These are phyloP conservation scores for Petunia secreta DNA, from an alignment of 257 asterid species.

Conservation along the genomic window DNA sequence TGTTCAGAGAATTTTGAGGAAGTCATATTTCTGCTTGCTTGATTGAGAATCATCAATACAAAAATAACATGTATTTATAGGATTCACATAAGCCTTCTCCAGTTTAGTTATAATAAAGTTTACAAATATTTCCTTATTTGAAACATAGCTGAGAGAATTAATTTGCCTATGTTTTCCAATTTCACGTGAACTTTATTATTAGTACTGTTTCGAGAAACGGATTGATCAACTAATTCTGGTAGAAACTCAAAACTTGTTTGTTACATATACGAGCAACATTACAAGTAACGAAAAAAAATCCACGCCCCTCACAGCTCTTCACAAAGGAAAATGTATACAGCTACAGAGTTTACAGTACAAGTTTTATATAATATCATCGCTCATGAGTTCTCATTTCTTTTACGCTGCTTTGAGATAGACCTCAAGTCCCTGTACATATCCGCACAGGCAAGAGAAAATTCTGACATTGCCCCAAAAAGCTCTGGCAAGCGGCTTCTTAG, in stretches of 20 bases:
- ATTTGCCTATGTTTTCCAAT: neutral
- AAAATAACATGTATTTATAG: too few relatives aligned
- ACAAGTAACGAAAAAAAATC: constrained; percentile 10
- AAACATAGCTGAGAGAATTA: neutral
- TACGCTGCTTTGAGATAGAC: constrained; percentile 47
- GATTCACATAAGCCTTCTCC: neutral
- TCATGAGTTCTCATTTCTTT: constrained; percentile 41
- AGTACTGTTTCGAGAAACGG: too few relatives aligned
- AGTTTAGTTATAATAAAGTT: neutral
- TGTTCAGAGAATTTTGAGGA: constrained; percentile 36
- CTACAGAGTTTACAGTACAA: neutral
- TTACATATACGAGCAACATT: neutral
- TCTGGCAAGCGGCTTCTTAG: constrained; percentile 80
- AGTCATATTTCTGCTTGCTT: constrained; percentile 37
- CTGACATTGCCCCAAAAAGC: constrained; percentile 64
- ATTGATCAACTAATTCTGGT: neutral
- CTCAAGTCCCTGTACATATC: constrained; percentile 74
- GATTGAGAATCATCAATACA: too few relatives aligned
- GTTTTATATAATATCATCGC: constrained; percentile 2
- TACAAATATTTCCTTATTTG: too few relatives aligned
- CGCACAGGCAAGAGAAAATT: constrained; percentile 80
- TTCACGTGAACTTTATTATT: too few relatives aligned
- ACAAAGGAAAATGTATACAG: neutral
- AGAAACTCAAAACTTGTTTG: neutral
- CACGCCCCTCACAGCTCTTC: neutral